Evolutionary conservation across 495 filamentous ascomycete genomes (phyloP).

Genomic region (Staphylotrichum longicolle): DNA sequence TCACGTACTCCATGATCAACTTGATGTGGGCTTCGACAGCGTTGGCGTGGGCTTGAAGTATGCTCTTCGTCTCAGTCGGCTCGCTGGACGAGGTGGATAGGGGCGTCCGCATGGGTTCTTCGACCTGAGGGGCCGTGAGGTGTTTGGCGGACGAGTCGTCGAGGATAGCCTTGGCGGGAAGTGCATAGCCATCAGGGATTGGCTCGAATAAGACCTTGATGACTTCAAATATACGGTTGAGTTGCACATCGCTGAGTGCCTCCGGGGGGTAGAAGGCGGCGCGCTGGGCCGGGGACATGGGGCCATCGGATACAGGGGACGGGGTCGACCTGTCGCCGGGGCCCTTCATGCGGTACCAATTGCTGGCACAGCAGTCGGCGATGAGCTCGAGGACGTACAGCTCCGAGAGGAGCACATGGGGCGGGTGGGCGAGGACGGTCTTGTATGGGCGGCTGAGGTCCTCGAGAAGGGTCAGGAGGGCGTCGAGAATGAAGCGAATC

Average conservation of each 20-base stretch:
- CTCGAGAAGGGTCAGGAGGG: slow-evolving; percentile 52
- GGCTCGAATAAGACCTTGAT: slow-evolving; percentile 46
- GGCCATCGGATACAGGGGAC: slow-evolving; percentile 10
- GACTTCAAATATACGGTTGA: slow-evolving; percentile 43
- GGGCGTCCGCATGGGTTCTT: slow-evolving; percentile 38
- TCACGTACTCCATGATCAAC: slow-evolving; percentile 57
- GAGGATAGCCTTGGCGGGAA: slow-evolving; percentile 47
- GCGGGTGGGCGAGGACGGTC: slow-evolving; percentile 44
- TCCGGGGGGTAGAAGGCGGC: slow-evolving; percentile 31
- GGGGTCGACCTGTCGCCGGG: slow-evolving; percentile 27
- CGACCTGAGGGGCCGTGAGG: slow-evolving; percentile 31
- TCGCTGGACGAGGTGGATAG: slow-evolving; percentile 43
- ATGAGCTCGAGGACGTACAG: slow-evolving; percentile 59
- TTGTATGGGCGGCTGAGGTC: slow-evolving; percentile 45
- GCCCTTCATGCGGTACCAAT: slow-evolving; percentile 46
- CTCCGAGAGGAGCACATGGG: slow-evolving; percentile 58
- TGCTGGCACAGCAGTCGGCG: slow-evolving; percentile 60
- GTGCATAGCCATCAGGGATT: slow-evolving; percentile 47
- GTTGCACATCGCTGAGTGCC: slow-evolving; percentile 39
- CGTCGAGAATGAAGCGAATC: slow-evolving; percentile 54
- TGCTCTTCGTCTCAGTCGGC: slow-evolving; percentile 36
- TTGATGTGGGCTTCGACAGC: slow-evolving; percentile 51
- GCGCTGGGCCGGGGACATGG: slow-evolving; percentile 28
- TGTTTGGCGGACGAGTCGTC: slow-evolving; percentile 41
- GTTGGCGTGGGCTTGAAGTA: slow-evolving; percentile 32